Base-by-base conservation (phyloP, 352 stramenopile genomes). In the Phytophthora vignae region DNA sequence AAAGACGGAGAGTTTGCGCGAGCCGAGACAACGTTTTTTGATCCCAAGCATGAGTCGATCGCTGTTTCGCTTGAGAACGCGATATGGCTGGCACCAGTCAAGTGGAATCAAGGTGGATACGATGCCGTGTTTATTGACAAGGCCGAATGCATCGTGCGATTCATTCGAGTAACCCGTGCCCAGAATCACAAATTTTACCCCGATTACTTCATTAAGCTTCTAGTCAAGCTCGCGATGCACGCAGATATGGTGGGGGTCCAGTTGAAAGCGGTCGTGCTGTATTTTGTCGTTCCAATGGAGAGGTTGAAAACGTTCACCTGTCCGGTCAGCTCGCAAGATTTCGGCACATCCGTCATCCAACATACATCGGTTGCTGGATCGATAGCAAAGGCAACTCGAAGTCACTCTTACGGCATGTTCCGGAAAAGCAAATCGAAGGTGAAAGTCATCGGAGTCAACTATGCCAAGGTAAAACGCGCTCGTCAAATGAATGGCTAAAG, bases 41-140 rank as follows among this genome's bases (percentile, higher is more conserved):
- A 66, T 53, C 46, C 48, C 12, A 31, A 58, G 25, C 36, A 48
- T 21, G 1, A 55, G 48, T 19, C 55, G 33, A 50, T 17, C 14
- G 38, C 9, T 46, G 2, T 60, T 19, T 11, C 0, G 11, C 33
- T 49, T 2, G 17, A 5, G n/a, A 21, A 36, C 3, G 33, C 55
- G 11, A 21, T n/a, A 36, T 60, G 55, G 55, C 14, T 60, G 21
- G 36, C 11, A 31, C 31, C 54, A n/a, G 3, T 1, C 6, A 50
- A 60, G 33, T 50, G 55, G 55, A 60, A 60, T 11, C 55, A 60
- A 60, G 55, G 33, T 22, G 55, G 55, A 49, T 60, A 60, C 21
- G 55, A 60, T 12, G 55, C 55, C 14, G 33, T 60, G 2, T 49
- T 60, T 19, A 10, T 60, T 36, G 36, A 38, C n/a, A 60, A 19